These are phyloP conservation scores for Neofusicoccum umdonicola DNA, from an alignment of 2,329 filamentous ascomycete species.

Conservation along the genomic window DNA sequence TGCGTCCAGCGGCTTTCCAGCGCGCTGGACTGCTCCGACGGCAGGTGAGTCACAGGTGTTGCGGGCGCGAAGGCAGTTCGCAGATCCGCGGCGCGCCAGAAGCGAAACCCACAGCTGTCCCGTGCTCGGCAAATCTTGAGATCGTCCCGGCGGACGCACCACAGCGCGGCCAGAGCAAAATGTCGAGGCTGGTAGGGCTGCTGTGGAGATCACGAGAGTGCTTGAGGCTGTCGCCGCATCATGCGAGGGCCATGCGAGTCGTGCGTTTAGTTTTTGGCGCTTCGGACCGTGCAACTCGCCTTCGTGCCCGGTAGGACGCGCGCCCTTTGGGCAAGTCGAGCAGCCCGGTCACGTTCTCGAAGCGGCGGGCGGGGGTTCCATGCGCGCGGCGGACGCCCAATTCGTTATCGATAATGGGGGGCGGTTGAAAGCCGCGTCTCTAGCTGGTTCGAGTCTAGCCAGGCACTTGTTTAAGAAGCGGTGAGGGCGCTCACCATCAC, in stretches of 20 bases:
- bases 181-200: slow-evolving; percentile 12
- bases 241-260: slow-evolving; percentile 5
- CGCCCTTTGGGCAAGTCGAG: slow-evolving; percentile 6
- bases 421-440: background rate
- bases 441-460: slow-evolving; percentile 15
- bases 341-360: slow-evolving; percentile 8
- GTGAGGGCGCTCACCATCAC: slow-evolving; percentile 1
- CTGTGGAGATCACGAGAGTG: background rate
- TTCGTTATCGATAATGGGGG: no score
- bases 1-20: background rate
- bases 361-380: background rate
- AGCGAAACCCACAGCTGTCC: slow-evolving; percentile 9
- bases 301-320: background rate
- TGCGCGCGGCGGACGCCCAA: background rate
- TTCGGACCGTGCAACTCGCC: background rate
- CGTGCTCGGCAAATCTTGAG: slow-evolving; percentile 13
- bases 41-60: background rate
- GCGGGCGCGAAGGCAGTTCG: background rate
- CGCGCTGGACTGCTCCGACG: background rate
- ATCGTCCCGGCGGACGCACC: slow-evolving; percentile 11
- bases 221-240: slow-evolving; percentile 4
- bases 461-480: slow-evolving; percentile 16
- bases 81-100: background rate
- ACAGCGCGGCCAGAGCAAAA: slow-evolving; percentile 2
- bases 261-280: background rate